Evolutionary conservation across 768 basidiomycete genomes (phyloP).

Genomic region (Auricularia sp.): DNA sequence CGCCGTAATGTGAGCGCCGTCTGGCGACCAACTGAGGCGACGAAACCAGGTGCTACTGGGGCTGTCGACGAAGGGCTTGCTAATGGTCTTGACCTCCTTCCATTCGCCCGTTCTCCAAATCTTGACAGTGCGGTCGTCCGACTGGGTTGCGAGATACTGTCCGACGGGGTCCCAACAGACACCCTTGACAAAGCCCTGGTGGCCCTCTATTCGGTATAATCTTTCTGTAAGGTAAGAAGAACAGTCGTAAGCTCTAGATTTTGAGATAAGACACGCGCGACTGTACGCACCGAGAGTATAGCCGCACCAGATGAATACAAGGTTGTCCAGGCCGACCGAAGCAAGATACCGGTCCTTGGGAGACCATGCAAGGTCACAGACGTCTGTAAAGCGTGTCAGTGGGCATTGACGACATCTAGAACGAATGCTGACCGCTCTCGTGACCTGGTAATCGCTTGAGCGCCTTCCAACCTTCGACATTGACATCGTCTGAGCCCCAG

Average conservation of each 20-base stretch:
- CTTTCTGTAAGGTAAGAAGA: conserved; percentile 42
- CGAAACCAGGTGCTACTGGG: conserved; percentile 93
- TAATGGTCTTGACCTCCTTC: conserved; percentile 73
- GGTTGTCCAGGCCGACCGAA: conserved; percentile 86
- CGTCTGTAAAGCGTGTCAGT: conserved; percentile 43
- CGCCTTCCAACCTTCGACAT: conserved; percentile 96
- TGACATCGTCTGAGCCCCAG: conserved; percentile 92
- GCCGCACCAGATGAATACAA: conserved; percentile 90
- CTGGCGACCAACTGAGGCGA: conserved; percentile 93
- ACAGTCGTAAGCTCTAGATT: too few relatives aligned
- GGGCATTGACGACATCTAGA: not conserved
- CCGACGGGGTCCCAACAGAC: conserved; percentile 99
- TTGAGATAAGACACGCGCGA: too few relatives aligned
- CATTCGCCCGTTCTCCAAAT: conserved; percentile 95
- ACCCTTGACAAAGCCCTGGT: conserved; percentile 96
- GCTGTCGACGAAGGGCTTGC: conserved; percentile 85
- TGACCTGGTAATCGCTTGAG: conserved; percentile 86
- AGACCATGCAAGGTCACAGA: conserved; percentile 92
- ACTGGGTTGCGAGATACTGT: conserved; percentile 92
- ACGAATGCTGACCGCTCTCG: conserved; percentile 62
- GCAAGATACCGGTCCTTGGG: conserved; percentile 87
- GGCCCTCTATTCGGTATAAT: conserved; percentile 71
- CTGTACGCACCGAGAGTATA: conserved; percentile 62
- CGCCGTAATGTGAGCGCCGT: conserved; percentile 93
- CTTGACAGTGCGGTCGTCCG: conserved; percentile 92